Evolutionary conservation across 1,284 basidiomycete species (phyloP).

Genomic region (Boletus smithii): DNA sequence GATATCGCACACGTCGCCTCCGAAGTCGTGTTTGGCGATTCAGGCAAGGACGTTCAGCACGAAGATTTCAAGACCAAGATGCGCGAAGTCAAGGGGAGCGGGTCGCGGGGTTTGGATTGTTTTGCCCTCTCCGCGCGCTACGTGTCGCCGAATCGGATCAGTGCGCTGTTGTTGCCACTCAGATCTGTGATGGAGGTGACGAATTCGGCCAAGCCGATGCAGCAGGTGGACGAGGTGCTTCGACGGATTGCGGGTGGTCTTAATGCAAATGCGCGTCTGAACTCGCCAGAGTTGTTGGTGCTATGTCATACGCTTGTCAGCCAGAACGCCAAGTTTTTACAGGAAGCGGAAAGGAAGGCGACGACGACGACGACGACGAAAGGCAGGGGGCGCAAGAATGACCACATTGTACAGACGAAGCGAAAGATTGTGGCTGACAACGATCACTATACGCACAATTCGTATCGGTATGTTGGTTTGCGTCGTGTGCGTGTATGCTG

Average conservation of each 20-base stretch:
- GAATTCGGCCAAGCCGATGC: conserved; percentile 78
- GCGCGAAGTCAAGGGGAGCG: conserved; percentile 81
- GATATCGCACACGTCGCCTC: conserved; percentile 80
- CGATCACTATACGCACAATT: conserved; percentile 83
- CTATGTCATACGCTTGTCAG: conserved; percentile 89
- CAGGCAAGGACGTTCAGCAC: conserved; percentile 83
- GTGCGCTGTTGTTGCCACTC: conserved; percentile 75
- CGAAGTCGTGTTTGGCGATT: conserved; percentile 94
- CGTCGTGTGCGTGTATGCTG: not conserved
- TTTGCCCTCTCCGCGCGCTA: conserved; percentile 78
- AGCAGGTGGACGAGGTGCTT: conserved; percentile 85
- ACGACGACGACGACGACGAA: conserved; percentile 28
- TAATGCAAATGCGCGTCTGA: conserved; percentile 77
- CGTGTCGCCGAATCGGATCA: conserved; percentile 75
- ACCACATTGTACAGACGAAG: conserved; percentile 77
- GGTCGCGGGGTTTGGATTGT: conserved; percentile 79
- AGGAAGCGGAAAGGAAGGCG: conserved; percentile 46
- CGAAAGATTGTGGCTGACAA: conserved; percentile 54
- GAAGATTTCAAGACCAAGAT: conserved; percentile 96
- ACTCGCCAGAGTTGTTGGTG: conserved; percentile 70
- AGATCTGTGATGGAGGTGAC: conserved; percentile 87
- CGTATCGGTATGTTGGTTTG: conserved; percentile 56
- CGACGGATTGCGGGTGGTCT: conserved; percentile 82
- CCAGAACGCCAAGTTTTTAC: conserved; percentile 84
- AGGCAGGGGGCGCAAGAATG: conserved; percentile 42